Percentiles rank a stretch among this genome's conserved stretches.
These are phyloP conservation scores for Teunomyces funiuensis DNA, from an alignment of 805 yeast species.

Conservation along the genomic window DNA sequence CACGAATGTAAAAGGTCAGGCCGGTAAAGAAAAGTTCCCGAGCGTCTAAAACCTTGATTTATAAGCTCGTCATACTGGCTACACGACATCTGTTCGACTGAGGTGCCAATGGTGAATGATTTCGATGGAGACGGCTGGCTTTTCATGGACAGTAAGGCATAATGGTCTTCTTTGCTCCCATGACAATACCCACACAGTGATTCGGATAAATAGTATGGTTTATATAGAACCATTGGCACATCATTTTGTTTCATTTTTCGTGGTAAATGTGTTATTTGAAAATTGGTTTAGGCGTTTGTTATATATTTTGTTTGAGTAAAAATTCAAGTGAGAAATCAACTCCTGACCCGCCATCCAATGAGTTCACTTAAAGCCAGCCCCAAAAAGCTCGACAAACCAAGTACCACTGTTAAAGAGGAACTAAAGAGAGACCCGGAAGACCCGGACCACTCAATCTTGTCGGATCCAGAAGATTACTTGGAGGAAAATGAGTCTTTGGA, in stretches of 20 bases:
- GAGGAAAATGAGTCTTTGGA: slow-evolving; percentile 72
- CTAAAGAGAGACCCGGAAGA: slow-evolving; percentile 10
- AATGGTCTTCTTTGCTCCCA: slow-evolving; percentile 34
- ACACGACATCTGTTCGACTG: slow-evolving; percentile 46
- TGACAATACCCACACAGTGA: neutral
- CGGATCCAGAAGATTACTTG: slow-evolving; percentile 46
- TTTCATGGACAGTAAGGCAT: slow-evolving; percentile 38
- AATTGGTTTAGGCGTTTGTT: neutral
- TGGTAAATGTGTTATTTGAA: neutral
- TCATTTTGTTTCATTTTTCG: neutral
- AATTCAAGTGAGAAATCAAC: slow-evolving; percentile 4
- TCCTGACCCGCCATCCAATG: slow-evolving; percentile 8
- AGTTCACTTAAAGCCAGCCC: slow-evolving; percentile 13
- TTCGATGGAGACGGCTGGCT: slow-evolving; percentile 17
- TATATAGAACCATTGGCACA: neutral
- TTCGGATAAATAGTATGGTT: neutral
- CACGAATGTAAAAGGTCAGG: slow-evolving; percentile 73
- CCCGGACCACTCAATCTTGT: slow-evolving; percentile 34
- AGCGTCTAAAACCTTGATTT: slow-evolving; percentile 75
- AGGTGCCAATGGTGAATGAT: slow-evolving; percentile 36
- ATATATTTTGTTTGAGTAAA: neutral
- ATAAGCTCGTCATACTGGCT: slow-evolving; percentile 62
- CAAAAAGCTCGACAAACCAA: slow-evolving; percentile 10
- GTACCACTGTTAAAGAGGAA: slow-evolving; percentile 1
- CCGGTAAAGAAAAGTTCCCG: slow-evolving; percentile 64